Percentiles rank a stretch among this genome's conserved stretches.
These are phyloP conservation scores for Solanum hybrid DNA, from an alignment of 305 asterid genomes.

Conservation along the genomic window DNA sequence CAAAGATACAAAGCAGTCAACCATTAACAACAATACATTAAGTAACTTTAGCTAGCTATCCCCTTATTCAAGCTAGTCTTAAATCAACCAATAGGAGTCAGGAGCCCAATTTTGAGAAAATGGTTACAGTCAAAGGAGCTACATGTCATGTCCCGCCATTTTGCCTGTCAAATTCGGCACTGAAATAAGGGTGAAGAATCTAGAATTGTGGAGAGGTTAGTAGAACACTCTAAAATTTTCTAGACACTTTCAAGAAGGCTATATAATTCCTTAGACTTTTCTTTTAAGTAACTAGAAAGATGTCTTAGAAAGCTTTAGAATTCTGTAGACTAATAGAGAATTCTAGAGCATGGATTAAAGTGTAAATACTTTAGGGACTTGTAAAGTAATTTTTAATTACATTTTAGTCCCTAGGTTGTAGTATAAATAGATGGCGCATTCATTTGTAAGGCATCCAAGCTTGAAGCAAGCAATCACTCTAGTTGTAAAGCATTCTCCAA, in stretches of 20 bases:
- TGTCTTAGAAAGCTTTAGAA: background rate
- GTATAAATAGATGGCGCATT: background rate
- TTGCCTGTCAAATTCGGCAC: background rate
- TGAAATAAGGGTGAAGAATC: background rate
- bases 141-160: background rate
- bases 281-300: background rate
- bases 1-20: background rate
- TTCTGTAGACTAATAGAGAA: background rate
- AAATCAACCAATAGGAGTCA: background rate
- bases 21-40: background rate
- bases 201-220: background rate
- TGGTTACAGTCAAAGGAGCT: background rate
- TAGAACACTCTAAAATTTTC: background rate
- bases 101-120: background rate
- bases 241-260: background rate
- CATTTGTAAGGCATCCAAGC: background rate
- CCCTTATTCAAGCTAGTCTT: background rate
- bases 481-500: no score
- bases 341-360: no score
- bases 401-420: background rate
- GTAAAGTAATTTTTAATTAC: no score
- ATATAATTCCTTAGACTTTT: background rate
- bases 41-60: background rate
- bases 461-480: background rate
- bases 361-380: background rate